These are phyloP conservation scores for Phialophora expanda DNA, from an alignment of 2,329 filamentous ascomycete genomes.

Conservation along the genomic window DNA sequence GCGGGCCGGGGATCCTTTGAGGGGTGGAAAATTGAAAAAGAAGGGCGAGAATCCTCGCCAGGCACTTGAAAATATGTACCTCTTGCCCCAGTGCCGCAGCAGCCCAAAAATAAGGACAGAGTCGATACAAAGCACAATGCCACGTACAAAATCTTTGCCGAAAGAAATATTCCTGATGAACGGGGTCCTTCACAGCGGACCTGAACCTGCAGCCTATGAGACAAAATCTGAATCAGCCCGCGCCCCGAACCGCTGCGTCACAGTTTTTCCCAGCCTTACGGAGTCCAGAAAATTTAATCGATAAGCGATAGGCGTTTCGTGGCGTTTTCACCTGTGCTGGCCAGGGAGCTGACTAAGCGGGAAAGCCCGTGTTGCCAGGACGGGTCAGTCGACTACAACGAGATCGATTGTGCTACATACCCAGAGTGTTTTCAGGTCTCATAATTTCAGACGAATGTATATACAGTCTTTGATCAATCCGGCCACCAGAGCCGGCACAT, in stretches of 20 bases:
- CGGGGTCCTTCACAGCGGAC: neutral
- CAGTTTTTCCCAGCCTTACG: conserved; percentile 25
- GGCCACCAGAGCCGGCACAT: neutral
- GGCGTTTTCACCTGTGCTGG: neutral
- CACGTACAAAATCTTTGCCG: neutral
- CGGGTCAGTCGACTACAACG: too few species aligned
- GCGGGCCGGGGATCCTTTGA: neutral
- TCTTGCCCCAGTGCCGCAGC: neutral
- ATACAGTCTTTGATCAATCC: neutral
- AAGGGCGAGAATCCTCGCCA: neutral
- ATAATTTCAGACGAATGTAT: conserved; percentile 3
- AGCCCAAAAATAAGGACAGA: conserved; percentile 15
- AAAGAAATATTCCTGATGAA: conserved; percentile 11
- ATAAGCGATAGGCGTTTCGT: conserved; percentile 22
- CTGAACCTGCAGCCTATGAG: conserved; percentile 10
- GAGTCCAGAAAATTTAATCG: conserved; percentile 22
- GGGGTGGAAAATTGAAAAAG: conserved; percentile 1
- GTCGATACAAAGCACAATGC: conserved; percentile 9
- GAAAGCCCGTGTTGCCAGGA: neutral
- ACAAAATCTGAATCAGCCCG: conserved; percentile 31
- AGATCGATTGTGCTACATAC: too few species aligned
- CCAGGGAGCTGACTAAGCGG: conserved; percentile 4
- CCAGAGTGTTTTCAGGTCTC: neutral
- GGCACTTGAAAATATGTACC: neutral
- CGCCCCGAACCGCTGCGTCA: conserved; percentile 16